Conservation (phyloP, 352 stramenopile species). For the Globisporangium cylindrosporum region DNA sequence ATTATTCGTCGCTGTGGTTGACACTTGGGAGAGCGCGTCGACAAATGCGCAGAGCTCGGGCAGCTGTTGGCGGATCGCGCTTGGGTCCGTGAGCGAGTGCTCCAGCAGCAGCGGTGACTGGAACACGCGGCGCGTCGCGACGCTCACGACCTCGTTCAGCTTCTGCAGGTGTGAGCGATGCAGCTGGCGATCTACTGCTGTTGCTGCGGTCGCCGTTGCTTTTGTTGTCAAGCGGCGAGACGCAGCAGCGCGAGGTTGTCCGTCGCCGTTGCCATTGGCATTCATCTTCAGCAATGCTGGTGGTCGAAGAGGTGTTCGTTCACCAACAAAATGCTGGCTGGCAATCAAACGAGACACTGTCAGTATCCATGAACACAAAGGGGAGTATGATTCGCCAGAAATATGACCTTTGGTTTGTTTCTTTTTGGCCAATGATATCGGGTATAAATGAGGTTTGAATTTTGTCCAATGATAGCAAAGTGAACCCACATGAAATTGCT, state of each 20-base stretch:
- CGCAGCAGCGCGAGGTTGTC: neutral
- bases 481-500: neutral
- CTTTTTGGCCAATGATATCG: neutral
- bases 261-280: neutral
- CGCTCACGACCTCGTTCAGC: constrained; percentile 46
- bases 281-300: neutral
- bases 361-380: neutral
- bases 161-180: constrained; percentile 5
- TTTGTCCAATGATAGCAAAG: neutral
- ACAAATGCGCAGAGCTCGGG: constrained; percentile 46
- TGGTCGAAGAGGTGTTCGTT: neutral
- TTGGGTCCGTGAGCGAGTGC: constrained; percentile 18
- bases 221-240: neutral
- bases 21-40: constrained; percentile 21
- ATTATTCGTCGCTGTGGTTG: neutral
- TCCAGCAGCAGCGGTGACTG: constrained; percentile 33
- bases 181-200: neutral
- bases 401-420: neutral
- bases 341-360: neutral
- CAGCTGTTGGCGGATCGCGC: constrained; percentile 33
- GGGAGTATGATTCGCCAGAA: neutral
- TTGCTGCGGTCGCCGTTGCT: neutral
- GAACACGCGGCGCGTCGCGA: constrained; percentile 47
- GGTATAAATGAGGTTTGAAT: neutral
- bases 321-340: neutral